A percentile compares a stretch with the other conserved stretches of the same genome.
These are phyloP conservation scores for Trebouxia gelatinosa DNA, from an alignment of 163 green algal species.

Conservation along the genomic window DNA sequence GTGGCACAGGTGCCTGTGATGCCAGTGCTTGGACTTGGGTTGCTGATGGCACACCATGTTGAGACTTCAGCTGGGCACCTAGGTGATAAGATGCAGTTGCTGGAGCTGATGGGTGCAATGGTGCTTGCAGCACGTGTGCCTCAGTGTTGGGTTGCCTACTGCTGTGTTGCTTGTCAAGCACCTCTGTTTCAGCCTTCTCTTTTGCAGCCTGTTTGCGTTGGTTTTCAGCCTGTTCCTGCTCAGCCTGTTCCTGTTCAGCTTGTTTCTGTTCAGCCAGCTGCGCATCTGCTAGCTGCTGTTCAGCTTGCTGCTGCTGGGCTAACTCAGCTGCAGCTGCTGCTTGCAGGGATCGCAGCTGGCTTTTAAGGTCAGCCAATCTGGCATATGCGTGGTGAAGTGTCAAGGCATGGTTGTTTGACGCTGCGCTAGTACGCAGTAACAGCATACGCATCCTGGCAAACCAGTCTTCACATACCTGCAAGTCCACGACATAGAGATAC, in stretches of 20 bases:
- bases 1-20: too few relatives aligned
- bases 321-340: conserved; percentile 2
- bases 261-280: not conserved
- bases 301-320: conserved; percentile 6
- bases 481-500: too few relatives aligned
- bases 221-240: conserved; percentile 33
- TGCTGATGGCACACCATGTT: too few relatives aligned
- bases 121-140: too few relatives aligned
- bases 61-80: too few relatives aligned
- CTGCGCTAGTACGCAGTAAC: conserved; percentile 40
- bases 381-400: conserved; percentile 46
- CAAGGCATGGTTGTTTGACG: conserved; percentile 42
- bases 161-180: too few relatives aligned
- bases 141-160: too few relatives aligned
- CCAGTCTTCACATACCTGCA: conserved; percentile 73
- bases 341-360: conserved; percentile 28
- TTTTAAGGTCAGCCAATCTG: conserved; percentile 54
- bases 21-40: too few relatives aligned
- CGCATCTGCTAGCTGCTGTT: not conserved
- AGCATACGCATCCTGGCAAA: conserved; percentile 51
- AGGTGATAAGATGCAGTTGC: too few relatives aligned
- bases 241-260: conserved; percentile 1
- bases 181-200: too few relatives aligned
- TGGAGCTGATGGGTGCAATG: too few relatives aligned
- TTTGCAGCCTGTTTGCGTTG: conserved; percentile 54